phyloP scores from a whole-genome alignment of 2,329 filamentous ascomycete species.

The Colletotrichum caudatum region DNA sequence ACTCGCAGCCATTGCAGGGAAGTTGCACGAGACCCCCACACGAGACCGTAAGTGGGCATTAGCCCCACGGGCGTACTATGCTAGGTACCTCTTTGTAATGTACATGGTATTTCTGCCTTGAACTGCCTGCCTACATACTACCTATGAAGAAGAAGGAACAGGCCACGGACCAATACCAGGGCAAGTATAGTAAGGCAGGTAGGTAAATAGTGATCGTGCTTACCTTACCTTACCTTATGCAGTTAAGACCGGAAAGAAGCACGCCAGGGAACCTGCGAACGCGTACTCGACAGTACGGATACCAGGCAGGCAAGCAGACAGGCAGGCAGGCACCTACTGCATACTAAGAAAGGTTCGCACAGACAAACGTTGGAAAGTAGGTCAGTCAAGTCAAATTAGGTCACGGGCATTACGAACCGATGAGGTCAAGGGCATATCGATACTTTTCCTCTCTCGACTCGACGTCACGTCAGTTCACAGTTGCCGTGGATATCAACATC shows the following conservation, averaged over 20 bases:
- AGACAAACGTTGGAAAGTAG: not conserved
- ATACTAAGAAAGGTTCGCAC: not conserved
- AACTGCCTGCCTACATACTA: not conserved
- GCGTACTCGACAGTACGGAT: not conserved
- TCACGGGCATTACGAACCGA: not conserved
- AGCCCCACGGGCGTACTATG: conserved; percentile 2
- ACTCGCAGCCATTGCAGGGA: conserved; percentile 34
- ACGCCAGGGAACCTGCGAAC: not conserved
- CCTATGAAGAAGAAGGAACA: not conserved
- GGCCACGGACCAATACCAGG: not conserved
- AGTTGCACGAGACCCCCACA: conserved; percentile 35
- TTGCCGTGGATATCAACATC: not conserved
- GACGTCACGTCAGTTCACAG: not conserved
- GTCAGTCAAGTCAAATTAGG: not conserved
- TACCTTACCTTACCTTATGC: not conserved
- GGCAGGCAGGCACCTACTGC: no score
- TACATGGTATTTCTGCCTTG: not conserved
- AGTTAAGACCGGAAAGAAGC: not conserved
- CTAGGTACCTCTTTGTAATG: no score
- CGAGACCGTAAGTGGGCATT: conserved; percentile 25
- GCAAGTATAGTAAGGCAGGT: not conserved
- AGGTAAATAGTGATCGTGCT: not conserved
- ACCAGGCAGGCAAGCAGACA: no score
- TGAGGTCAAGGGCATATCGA: not conserved
- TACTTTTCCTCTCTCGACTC: not conserved